A percentile compares a stretch with the other conserved stretches of the same genome.
These are phyloP conservation scores for Ceratobasidium sp. DNA, from an alignment of 1,284 basidiomycete species.

Conservation along the genomic window DNA sequence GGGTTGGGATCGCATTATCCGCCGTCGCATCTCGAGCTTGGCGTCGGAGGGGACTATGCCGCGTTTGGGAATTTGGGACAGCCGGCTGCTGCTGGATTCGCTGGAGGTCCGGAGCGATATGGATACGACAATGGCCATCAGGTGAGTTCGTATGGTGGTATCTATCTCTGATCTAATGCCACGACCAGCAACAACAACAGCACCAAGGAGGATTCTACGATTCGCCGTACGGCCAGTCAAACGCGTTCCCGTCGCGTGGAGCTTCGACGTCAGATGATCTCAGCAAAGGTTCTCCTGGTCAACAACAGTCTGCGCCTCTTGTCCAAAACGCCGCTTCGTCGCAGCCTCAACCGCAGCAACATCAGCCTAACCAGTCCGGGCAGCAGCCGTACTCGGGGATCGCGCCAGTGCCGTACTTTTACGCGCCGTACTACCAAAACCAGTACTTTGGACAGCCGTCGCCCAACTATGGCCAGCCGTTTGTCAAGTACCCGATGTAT, in stretches of 20 bases:
- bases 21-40: conserved; percentile 11
- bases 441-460: conserved; percentile 79
- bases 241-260: conserved; percentile 24
- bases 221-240: conserved; percentile 35
- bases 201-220: conserved; percentile 44
- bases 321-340: conserved; percentile 47
- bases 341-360: conserved; percentile 55
- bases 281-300: conserved; percentile 20
- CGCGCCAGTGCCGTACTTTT: conserved; percentile 74
- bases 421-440: conserved; percentile 73
- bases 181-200: conserved; percentile 5
- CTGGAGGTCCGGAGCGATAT: conserved; percentile 27
- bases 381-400: conserved; percentile 56
- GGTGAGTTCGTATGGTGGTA: not conserved
- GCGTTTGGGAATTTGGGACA: conserved; percentile 19
- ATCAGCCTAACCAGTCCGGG: conserved; percentile 56
- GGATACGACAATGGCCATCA: conserved; percentile 31
- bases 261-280: not conserved
- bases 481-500: conserved; percentile 81
- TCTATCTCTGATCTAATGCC: not conserved
- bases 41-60: conserved; percentile 9
- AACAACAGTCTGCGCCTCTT: conserved; percentile 11
- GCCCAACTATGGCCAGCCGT: conserved; percentile 74
- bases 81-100: conserved; percentile 6
- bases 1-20: conserved; percentile 12